Evolutionary conservation across 192 early-diverging fungal species (phyloP).

Genomic region (Coemansia umbellata): DNA sequence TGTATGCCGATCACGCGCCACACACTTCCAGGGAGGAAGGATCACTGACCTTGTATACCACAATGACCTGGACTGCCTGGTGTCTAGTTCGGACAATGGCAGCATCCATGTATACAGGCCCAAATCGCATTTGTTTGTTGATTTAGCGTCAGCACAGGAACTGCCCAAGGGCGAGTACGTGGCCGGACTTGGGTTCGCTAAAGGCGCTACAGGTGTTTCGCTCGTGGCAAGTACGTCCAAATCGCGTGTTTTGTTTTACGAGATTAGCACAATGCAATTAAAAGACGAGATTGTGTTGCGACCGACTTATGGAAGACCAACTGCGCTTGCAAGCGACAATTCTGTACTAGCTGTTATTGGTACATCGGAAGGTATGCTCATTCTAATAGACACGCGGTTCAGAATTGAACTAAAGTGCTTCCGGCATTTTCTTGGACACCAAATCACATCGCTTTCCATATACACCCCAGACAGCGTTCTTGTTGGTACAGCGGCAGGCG

Average conservation of each 20-base stretch:
- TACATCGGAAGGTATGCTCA: conserved; percentile 23
- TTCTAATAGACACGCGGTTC: conserved; percentile 39
- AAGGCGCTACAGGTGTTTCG: conserved; percentile 10
- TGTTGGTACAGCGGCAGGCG: conserved; percentile 31
- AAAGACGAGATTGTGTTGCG: conserved; percentile 15
- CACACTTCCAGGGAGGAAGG: conserved; percentile 65
- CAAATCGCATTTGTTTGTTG: conserved; percentile 4
- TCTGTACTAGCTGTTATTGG: conserved; percentile 23
- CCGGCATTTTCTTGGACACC: conserved; percentile 24
- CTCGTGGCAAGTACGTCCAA: conserved; percentile 31
- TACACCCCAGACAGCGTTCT: conserved; percentile 16
- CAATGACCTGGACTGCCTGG: conserved; percentile 73
- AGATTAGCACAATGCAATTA: conserved; percentile 6
- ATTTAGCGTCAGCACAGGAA: conserved; percentile 4
- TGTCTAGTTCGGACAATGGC: conserved; percentile 76
- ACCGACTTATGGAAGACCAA: conserved; percentile 20
- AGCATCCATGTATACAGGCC: conserved; percentile 71
- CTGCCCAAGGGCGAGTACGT: conserved; percentile 21
- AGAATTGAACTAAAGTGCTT: conserved; percentile 31
- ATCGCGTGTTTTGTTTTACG: conserved; percentile 42
- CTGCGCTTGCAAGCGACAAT: conserved; percentile 14
- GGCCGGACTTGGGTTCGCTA: conserved; percentile 18
- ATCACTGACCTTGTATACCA: conserved; percentile 77
- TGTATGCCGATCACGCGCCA: conserved; percentile 68
- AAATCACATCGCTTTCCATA: conserved; percentile 19